Evolutionary conservation across 1,139 yeast genomes (phyloP), one percentile per base, ranked within the genome.

Genomic region (Suhomyces guaymorum): DNA sequence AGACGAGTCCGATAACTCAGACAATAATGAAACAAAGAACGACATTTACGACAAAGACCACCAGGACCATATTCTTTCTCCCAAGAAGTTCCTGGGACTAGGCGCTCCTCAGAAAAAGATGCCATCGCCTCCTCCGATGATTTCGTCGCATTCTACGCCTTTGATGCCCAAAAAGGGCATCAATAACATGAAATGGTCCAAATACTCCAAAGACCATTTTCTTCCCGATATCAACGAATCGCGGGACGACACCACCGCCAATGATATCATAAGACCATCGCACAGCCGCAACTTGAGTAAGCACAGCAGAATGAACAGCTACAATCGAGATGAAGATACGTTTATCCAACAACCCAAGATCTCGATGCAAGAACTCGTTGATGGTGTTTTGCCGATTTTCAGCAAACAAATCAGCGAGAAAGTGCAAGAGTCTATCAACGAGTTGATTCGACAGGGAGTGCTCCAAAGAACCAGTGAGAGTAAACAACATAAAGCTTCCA

Each of bases 141-240:
- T 57, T 7, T 53, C 62, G 10, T 57, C 65, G 3, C 69, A 63
- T 37, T 59, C 66, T 4, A 61, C 69, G 1, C 69, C 69, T 1
- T 43, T 61, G 25, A 31, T 43, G 26, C 7, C 32, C n/a, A 36
- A 42, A 29, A 41, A 42, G 26, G 38, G 30, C 7, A 33, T 23
- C 7, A 24, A 24, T 15, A 35, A 21, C 35, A 14, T 21, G 24
- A 38, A 24, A 23, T 35, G 43, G 40, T 33, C 31, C 19, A 30
- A 24, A 33, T 30, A 18, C 31, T 28, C 39, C 32, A 15, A 42
- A 31, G 47, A 37, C 24, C 19, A 27, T 15, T 15, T 37, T 18
- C 30, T 39, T 14, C 37, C 39, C 2, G 41, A 41, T 7, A 34
- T 33, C 26, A 44, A 47, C 21, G 51, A 47, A 12, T 40, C 47